Percentiles rank a stretch among this genome's conserved stretches.
Conservation (phyloP, 2,329 filamentous ascomycete genomes). For the Penicillium oxalicum region DNA sequence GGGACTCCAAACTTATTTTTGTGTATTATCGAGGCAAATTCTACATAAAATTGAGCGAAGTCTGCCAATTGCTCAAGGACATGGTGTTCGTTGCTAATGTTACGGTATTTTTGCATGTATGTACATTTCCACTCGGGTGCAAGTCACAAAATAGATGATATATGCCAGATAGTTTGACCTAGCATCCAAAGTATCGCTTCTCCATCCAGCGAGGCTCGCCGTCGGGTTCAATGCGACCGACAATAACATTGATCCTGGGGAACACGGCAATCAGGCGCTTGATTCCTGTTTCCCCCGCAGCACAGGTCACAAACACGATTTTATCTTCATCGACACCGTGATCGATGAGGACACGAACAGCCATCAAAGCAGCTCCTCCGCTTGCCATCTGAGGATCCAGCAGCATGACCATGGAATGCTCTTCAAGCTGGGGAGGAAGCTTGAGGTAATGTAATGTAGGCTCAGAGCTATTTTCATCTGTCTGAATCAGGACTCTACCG, state of each 20-base stretch:
- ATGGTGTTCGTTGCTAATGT: too few relatives aligned
- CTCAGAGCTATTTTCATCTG: slow-evolving; percentile 75
- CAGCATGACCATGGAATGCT: slow-evolving; percentile 75
- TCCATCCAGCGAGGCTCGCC: slow-evolving; percentile 87
- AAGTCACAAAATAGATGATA: too few relatives aligned
- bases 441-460: slow-evolving; percentile 89
- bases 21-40: too few relatives aligned
- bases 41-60: too few relatives aligned
- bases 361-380: slow-evolving; percentile 82
- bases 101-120: too few relatives aligned
- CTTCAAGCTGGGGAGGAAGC: slow-evolving; percentile 65
- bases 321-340: slow-evolving; percentile 78
- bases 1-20: too few relatives aligned
- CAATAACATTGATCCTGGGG: slow-evolving; percentile 77
- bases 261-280: slow-evolving; percentile 85
- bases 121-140: too few relatives aligned
- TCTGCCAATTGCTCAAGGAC: too few relatives aligned
- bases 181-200: slow-evolving; percentile 85
- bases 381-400: slow-evolving; percentile 93
- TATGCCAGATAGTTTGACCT: slow-evolving; percentile 1
- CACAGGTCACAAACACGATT: slow-evolving; percentile 90
- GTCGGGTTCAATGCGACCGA: slow-evolving; percentile 74
- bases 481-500: slow-evolving; percentile 85
- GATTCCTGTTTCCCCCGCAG: slow-evolving; percentile 75
- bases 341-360: slow-evolving; percentile 89